These are phyloP conservation scores for Rusavskia elegans DNA, from an alignment of 495 filamentous ascomycete genomes.

Conservation along the genomic window DNA sequence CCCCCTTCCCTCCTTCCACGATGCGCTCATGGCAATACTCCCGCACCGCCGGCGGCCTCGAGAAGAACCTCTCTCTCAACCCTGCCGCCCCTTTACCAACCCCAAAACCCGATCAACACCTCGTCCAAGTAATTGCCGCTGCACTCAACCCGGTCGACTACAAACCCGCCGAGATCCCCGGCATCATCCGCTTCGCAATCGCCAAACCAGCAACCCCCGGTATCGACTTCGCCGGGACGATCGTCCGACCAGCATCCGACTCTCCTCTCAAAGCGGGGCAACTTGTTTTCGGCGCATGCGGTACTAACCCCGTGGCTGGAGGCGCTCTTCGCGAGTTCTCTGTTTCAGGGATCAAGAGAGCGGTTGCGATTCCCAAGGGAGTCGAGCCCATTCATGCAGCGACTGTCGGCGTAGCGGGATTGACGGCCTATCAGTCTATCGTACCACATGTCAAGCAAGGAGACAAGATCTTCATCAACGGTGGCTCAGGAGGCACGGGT, in stretches of 20 bases:
- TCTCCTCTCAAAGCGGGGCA: slow-evolving; percentile 30
- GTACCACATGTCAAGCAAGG: slow-evolving; percentile 28
- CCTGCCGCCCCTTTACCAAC: slow-evolving; percentile 23
- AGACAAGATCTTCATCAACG: slow-evolving; percentile 41
- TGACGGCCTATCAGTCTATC: slow-evolving; percentile 37
- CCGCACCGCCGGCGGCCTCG: slow-evolving; percentile 29
- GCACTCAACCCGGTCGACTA: slow-evolving; percentile 57
- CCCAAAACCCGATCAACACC: slow-evolving; percentile 26
- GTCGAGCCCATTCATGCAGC: slow-evolving; percentile 26
- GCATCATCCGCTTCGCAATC: slow-evolving; percentile 25
- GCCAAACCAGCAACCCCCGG: slow-evolving; percentile 38
- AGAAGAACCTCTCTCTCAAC: slow-evolving; percentile 39
- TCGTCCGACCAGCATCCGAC: slow-evolving; percentile 18
- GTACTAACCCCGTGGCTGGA: slow-evolving; percentile 20
- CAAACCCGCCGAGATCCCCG: slow-evolving; percentile 43
- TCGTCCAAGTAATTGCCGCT: slow-evolving; percentile 38
- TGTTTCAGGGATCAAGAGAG: slow-evolving; percentile 6
- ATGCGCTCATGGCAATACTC: slow-evolving; percentile 53
- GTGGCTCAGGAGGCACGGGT: slow-evolving; percentile 37
- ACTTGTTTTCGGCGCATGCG: slow-evolving; percentile 36
- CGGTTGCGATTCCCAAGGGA: slow-evolving; percentile 23
- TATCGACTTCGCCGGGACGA: slow-evolving; percentile 47
- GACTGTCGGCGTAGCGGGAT: slow-evolving; percentile 24
- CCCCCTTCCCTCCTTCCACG: slow-evolving; percentile 13
- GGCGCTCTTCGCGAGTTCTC: slow-evolving; percentile 43